phyloP scores from a whole-genome alignment of 148 eudicot species.

The Spergularia marina region DNA sequence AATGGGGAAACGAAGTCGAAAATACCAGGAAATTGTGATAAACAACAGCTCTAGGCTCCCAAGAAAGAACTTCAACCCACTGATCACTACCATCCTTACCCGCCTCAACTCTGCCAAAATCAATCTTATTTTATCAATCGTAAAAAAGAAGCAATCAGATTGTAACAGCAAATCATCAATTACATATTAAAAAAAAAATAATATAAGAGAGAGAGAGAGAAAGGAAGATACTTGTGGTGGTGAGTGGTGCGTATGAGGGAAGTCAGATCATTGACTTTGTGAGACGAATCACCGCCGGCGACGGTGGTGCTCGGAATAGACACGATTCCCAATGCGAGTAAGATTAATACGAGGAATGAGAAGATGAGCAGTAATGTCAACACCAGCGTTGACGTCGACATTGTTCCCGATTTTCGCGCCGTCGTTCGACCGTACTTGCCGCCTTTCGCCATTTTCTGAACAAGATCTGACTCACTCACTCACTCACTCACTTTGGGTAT shows the following conservation, averaged over 20 bases:
- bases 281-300: constrained; percentile 23
- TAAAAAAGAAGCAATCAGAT: not conserved
- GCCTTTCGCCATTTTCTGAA: constrained; percentile 58
- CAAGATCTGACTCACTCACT: not conserved
- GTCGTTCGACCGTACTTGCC: constrained; percentile 38
- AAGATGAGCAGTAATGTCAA: constrained; percentile 42
- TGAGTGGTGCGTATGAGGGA: constrained; percentile 48
- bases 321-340: constrained; percentile 62
- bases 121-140: not conserved
- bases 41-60: constrained; percentile 92
- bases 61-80: constrained; percentile 87
- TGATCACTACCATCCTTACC: constrained; percentile 51
- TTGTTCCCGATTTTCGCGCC: constrained; percentile 43
- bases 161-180: not conserved
- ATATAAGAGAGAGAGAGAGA: not conserved
- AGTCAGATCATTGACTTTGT: constrained; percentile 56
- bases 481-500: too few species aligned
- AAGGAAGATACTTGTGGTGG: constrained; percentile 36
- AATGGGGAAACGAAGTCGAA: not conserved
- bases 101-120: constrained; percentile 33
- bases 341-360: constrained; percentile 51
- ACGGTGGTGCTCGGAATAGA: constrained; percentile 40
- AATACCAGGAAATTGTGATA: constrained; percentile 87
- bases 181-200: not conserved
- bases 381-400: constrained; percentile 45